phyloP scores from a whole-genome alignment of 306 rosid genomes.

The Prunus fruticosa region DNA sequence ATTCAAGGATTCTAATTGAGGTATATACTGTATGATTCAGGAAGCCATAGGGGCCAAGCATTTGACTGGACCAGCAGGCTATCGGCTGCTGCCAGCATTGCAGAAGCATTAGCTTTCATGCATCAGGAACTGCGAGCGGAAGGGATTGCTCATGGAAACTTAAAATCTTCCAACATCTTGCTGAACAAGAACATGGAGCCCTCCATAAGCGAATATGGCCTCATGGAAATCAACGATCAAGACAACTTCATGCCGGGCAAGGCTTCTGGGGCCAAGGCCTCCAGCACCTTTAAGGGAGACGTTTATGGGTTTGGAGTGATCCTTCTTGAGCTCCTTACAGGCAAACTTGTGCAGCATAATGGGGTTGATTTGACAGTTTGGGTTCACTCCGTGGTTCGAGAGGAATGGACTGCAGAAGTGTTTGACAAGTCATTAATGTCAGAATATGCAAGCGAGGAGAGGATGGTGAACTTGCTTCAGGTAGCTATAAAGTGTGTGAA shows the following conservation, averaged over 20 bases:
- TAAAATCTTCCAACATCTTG: constrained; percentile 80
- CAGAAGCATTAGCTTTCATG: constrained; percentile 75
- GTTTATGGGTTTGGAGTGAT: constrained; percentile 71
- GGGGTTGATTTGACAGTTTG: constrained; percentile 72
- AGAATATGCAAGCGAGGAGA: constrained; percentile 77
- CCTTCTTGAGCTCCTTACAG: constrained; percentile 82
- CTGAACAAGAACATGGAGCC: constrained; percentile 67
- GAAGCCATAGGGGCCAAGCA: constrained; percentile 30
- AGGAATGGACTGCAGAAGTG: constrained; percentile 93
- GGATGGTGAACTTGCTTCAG: constrained; percentile 75
- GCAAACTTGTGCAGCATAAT: constrained; percentile 54
- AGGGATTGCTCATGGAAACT: constrained; percentile 65
- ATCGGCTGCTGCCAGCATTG: constrained; percentile 43
- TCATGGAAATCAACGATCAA: constrained; percentile 30
- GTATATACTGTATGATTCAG: constrained; percentile 35
- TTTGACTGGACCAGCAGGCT: constrained; percentile 75
- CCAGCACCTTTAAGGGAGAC: constrained; percentile 43
- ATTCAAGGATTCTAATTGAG: not conserved
- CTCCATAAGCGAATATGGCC: constrained; percentile 74
- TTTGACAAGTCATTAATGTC: constrained; percentile 54
- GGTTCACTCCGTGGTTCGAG: constrained; percentile 73
- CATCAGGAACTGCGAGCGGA: constrained; percentile 52
- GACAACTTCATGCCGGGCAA: constrained; percentile 18
- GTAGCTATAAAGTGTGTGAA: constrained; percentile 75
- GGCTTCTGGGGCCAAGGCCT: constrained; percentile 8